Base-by-base conservation (phyloP, 371 early-diverging fungal genomes). In the Mucor racemosus region DNA sequence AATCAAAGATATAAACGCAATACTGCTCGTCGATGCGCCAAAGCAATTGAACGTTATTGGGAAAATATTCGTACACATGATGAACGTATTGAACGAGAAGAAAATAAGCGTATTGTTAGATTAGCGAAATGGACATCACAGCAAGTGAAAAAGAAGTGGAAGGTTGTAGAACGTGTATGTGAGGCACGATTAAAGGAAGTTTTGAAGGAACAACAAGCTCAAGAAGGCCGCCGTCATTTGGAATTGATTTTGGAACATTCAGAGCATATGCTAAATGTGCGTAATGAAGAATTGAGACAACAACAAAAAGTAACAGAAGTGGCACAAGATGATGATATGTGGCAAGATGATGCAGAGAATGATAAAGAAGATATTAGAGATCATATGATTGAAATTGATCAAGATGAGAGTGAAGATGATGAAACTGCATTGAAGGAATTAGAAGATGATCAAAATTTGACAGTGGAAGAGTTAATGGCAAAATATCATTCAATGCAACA, bases 161-260 rank as follows among this genome's bases (percentile, higher is more conserved):
- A 81, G 39, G 73, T 84, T 11, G 86, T 92, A 0, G 86, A 90
- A 62, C 71, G 80, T 31, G 86, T 88, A 19, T 83, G 88, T 61
- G 83, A 84, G 33, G 87, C 85, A 9, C 73, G 86, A n/a, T 73
- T 84, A 46, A 82, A 83, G 55, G 87, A 87, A 35, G 58, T 91
- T 0, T 54, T 86, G 8, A 79, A 82, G 58, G 90, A 90, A 64
- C 79, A 88, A 58, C 86, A 86, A 46, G 85, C 86, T 31, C 73
- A 83, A 44, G 79, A 89, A 69, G 88, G 88, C 2, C 84, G 89
- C 34, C 82, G 82, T 31, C 88, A 86, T 72, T 61, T 92, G 65
- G 84, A 91, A 65, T 72, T 79, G 60, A 91, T 92, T 66, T 69
- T 92, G 46, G 89, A 91, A 60, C 90, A 90, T 59, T 90, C 91